A percentile compares a stretch with the other conserved stretches of the same genome.
Evolutionary conservation across 768 basidiomycete genomes (phyloP).

Genomic region (Infundibulicybe gibba): DNA sequence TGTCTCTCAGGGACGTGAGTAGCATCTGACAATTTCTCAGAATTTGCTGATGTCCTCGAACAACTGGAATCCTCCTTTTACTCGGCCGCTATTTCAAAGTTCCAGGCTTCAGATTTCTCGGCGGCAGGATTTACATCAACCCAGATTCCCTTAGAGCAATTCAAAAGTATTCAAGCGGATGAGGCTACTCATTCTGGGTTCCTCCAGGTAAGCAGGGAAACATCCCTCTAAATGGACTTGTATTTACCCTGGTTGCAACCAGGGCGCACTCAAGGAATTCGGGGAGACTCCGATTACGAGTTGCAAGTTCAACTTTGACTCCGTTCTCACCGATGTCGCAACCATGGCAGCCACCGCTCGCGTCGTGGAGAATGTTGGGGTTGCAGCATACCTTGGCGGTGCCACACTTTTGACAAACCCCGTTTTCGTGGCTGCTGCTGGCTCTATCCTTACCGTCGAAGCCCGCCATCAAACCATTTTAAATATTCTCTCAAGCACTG

Average conservation of each 20-base stretch:
- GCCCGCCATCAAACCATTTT: constrained; percentile 81
- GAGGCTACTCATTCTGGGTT: constrained; percentile 56
- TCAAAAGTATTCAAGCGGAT: constrained; percentile 56
- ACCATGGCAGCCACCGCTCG: constrained; percentile 74
- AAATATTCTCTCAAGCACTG: constrained; percentile 60
- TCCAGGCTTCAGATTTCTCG: constrained; percentile 59
- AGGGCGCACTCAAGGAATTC: constrained; percentile 48
- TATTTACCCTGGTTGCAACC: neutral
- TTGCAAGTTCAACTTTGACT: constrained; percentile 69
- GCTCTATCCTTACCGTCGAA: constrained; percentile 73
- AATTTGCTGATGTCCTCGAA: constrained; percentile 75
- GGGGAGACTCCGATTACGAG: constrained; percentile 49
- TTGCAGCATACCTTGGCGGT: constrained; percentile 74
- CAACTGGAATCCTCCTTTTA: constrained; percentile 73
- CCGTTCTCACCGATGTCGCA: constrained; percentile 57
- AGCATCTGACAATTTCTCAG: constrained; percentile 28
- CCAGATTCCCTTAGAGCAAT: constrained; percentile 54
- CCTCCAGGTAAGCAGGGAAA: constrained; percentile 39
- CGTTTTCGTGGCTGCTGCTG: constrained; percentile 59
- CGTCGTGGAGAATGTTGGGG: constrained; percentile 73
- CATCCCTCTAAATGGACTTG: neutral
- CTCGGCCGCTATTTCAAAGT: constrained; percentile 58
- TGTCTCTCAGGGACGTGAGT: neutral
- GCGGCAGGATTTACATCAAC: constrained; percentile 60
- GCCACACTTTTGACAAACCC: constrained; percentile 61